These are phyloP conservation scores for Pseudozyma sp. DNA, from an alignment of 1,284 basidiomycete genomes.

Conservation along the genomic window DNA sequence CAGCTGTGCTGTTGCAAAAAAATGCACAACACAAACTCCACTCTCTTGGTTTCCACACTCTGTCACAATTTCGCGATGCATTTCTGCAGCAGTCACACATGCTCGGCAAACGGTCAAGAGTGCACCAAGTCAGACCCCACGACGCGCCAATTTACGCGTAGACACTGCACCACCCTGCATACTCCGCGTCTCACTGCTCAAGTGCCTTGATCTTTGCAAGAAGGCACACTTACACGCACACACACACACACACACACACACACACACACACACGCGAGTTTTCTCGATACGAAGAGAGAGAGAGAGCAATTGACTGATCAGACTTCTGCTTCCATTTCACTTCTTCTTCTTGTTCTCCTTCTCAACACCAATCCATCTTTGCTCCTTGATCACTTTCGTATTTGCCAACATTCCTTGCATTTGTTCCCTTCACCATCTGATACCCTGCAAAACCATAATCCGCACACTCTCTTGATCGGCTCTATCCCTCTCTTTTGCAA, in stretches of 20 bases:
- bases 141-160: conserved; percentile 56
- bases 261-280: background rate
- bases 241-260: too few relatives aligned
- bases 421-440: too few relatives aligned
- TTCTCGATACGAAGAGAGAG: background rate
- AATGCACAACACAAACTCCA: conserved; percentile 1
- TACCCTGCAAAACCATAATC: too few relatives aligned
- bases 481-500: background rate
- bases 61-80: background rate
- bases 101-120: background rate
- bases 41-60: background rate
- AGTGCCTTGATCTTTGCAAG: too few relatives aligned
- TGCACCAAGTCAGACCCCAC: conserved; percentile 9
- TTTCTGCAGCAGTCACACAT: conserved; percentile 1
- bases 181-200: conserved; percentile 9
- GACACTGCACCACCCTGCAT: conserved; percentile 3
- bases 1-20: background rate
- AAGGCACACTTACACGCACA: background rate
- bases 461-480: conserved; percentile 2
- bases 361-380: background rate
- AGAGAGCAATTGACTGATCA: conserved; percentile 24
- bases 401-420: conserved; percentile 2
- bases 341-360: background rate
- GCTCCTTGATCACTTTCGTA: conserved; percentile 3
- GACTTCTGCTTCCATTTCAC: conserved; percentile 2